A percentile compares a stretch with the other conserved stretches of the same genome.
phyloP scores from a whole-genome alignment of 2,329 filamentous ascomycete species.

The Trichoderma oligosporum region DNA sequence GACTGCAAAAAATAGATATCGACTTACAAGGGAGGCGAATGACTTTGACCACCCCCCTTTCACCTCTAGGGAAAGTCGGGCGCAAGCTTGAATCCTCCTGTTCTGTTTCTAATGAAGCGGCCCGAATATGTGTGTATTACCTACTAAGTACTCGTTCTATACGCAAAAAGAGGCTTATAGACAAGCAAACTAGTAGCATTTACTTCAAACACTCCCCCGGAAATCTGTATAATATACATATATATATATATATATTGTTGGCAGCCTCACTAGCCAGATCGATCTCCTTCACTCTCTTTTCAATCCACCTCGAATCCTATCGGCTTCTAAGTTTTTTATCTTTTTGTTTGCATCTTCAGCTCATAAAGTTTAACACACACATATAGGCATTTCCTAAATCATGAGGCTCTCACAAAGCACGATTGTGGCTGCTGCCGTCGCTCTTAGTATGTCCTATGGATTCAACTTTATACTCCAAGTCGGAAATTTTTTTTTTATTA shows the following conservation, averaged over 20 bases:
- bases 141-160: not conserved
- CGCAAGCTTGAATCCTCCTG: slow-evolving; percentile 5
- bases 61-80: not conserved
- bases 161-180: not conserved
- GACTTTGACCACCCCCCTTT: not conserved
- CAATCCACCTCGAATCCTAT: not conserved
- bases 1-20: slow-evolving; percentile 12
- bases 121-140: slow-evolving; percentile 4
- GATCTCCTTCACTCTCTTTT: not conserved
- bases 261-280: not conserved
- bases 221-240: no score
- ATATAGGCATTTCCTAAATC: no score
- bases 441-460: slow-evolving; percentile 20
- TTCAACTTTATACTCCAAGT: not conserved
- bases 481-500: not conserved
- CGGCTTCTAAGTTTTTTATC: not conserved
- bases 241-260: no score
- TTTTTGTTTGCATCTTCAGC: not conserved
- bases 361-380: not conserved
- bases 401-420: slow-evolving; percentile 19
- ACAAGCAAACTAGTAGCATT: not conserved
- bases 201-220: no score
- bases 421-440: slow-evolving; percentile 17
- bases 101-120: not conserved
- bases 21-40: slow-evolving; percentile 5